Base-by-base conservation (phyloP, 108 stramenopile species). In the Aureococcus anophagefferens region DNA sequence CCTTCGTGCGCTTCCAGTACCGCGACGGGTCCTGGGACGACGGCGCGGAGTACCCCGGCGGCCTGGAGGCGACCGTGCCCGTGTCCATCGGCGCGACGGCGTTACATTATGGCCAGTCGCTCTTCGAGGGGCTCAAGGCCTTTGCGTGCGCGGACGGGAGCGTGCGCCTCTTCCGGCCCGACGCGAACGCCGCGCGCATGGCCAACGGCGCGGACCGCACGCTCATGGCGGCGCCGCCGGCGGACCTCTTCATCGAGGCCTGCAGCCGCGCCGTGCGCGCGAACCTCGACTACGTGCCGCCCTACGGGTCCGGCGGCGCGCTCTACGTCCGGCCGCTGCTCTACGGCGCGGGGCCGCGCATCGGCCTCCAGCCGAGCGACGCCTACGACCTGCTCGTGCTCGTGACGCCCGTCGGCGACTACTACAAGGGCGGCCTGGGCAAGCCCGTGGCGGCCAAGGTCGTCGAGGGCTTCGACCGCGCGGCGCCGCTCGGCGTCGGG, bases 101-200 rank as follows among this genome's bases (percentile, higher is more conserved):
- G 21, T 71, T 99, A 68, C 98, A 99, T 72, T 99, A 99, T 79
- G 96, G 96, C 14, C 96, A 98, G 77, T 83, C 96, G 13, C 92
- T 93, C 73, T 99, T 99, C 76, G 98, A 99, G 81, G 98, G 98
- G 33, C 83, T 99, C 25, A 99, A 99, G 83, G 98, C 98, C 29
- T 98, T 97, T 79, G 83, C 84, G 64, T 88, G 94, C 68, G 79
- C 84, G 72, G 94, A 98, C 76, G 96, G 91, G 45, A 84, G 85
- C 67, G 94, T 99, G 0, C 80, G 93, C 75, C 68, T 96, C 33
- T 99, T 99, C 80, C 90, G 96, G 68, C 97, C 98, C 36, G 84
- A 96, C 51, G 96, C 94, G 78, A 99, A 99, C 81, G 91, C 94
- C 46, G 62, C 46, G 15, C 81, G 85, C 63, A 79, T 86, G 33